Percentiles rank a stretch among this genome's conserved stretches.
These are phyloP conservation scores for Musa itinerans DNA, from an alignment of 176 grass and related monocot genomes.

Conservation along the genomic window DNA sequence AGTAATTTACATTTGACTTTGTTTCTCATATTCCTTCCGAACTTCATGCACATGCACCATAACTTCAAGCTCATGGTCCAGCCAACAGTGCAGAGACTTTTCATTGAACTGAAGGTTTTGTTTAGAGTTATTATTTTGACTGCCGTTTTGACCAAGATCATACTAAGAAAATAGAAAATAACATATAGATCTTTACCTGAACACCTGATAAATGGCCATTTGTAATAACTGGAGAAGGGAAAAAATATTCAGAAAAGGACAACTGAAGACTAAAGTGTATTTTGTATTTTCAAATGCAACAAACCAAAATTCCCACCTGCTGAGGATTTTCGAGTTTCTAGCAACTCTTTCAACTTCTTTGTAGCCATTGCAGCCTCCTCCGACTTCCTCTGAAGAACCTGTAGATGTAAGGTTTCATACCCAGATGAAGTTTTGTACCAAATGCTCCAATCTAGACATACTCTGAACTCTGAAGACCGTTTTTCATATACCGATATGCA, in stretches of 20 bases:
- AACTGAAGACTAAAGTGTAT: not conserved
- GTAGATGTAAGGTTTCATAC: constrained; percentile 11
- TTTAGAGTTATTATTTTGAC: constrained; percentile 14
- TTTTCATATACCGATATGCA: too few relatives aligned
- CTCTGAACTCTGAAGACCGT: too few relatives aligned
- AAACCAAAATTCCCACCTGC: constrained; percentile 60
- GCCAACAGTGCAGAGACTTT: constrained; percentile 79
- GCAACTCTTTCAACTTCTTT: constrained; percentile 93
- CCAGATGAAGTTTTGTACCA: not conserved
- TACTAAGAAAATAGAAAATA: constrained; percentile 14
- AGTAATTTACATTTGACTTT: constrained; percentile 79
- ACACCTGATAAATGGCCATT: constrained; percentile 61
- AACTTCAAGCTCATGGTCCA: constrained; percentile 97
- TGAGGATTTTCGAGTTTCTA: constrained; percentile 92
- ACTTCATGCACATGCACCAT: constrained; percentile 98
- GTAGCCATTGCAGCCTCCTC: constrained; percentile 99
- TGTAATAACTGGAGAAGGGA: constrained; percentile 33
- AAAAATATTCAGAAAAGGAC: constrained; percentile 9
- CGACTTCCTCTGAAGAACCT: constrained; percentile 97
- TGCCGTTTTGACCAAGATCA: constrained; percentile 15
- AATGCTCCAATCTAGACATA: too few relatives aligned
- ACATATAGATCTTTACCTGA: constrained; percentile 49
- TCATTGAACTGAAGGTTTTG: constrained; percentile 60
- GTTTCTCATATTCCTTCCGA: constrained; percentile 89
- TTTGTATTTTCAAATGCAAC: constrained; percentile 4